A percentile compares a stretch with the other conserved stretches of the same genome.
These are phyloP conservation scores for Macaranga tanarius DNA, from an alignment of 441 rosid species.

Conservation along the genomic window DNA sequence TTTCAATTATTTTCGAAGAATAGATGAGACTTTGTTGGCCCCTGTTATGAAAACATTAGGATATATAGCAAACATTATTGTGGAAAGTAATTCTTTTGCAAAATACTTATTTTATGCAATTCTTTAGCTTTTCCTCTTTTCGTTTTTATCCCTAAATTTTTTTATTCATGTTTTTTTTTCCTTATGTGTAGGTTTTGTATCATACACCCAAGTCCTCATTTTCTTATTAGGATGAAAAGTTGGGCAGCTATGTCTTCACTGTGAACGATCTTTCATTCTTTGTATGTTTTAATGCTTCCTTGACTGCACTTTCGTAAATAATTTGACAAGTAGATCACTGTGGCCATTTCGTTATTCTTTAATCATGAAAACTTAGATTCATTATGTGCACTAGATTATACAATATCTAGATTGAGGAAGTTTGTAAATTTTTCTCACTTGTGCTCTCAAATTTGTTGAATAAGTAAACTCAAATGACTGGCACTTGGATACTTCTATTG, in stretches of 20 bases:
- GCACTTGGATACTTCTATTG: slow-evolving; percentile 96
- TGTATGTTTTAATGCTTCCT: slow-evolving; percentile 47
- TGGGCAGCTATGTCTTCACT: slow-evolving; percentile 61
- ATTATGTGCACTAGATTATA: background rate
- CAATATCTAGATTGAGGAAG: slow-evolving; percentile 9
- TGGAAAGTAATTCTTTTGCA: slow-evolving; percentile 48
- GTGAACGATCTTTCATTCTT: slow-evolving; percentile 91
- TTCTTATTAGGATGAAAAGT: slow-evolving; percentile 76
- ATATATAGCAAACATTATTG: slow-evolving; percentile 74
- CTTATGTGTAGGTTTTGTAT: slow-evolving; percentile 71
- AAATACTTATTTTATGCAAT: background rate
- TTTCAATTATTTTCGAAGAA: slow-evolving; percentile 68
- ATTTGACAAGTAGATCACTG: slow-evolving; percentile 8
- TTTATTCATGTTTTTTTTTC: slow-evolving; percentile 1
- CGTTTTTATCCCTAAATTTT: slow-evolving; percentile 6
- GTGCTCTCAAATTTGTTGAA: slow-evolving; percentile 26
- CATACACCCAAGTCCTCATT: slow-evolving; percentile 86
- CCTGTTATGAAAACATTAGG: slow-evolving; percentile 69
- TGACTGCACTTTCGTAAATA: slow-evolving; percentile 17
- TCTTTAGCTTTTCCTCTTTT: background rate
- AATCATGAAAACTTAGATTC: background rate
- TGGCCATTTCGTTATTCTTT: background rate
- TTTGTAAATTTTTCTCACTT: slow-evolving; percentile 13
- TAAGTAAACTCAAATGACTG: slow-evolving; percentile 98
- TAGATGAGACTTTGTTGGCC: slow-evolving; percentile 65